Percentiles rank a stretch among this genome's conserved stretches.
Conservation (phyloP, 352 stramenopile species). For the Phytophthora niederhauseri region DNA sequence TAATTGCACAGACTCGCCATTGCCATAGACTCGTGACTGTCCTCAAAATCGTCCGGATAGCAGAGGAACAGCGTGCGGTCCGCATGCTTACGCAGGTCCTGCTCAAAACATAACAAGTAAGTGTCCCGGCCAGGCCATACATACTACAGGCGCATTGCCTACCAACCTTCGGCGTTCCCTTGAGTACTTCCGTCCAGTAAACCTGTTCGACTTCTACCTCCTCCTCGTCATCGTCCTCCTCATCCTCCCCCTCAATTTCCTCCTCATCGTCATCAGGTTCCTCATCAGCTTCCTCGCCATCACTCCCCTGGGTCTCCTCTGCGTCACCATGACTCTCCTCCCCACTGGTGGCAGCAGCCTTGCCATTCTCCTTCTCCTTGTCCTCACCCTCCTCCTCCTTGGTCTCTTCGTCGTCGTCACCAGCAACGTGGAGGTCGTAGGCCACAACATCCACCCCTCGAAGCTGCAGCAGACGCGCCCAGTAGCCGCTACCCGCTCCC, state of each 20-base stretch:
- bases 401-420: slow-evolving; percentile 47
- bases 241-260: slow-evolving; percentile 19
- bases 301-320: slow-evolving; percentile 32
- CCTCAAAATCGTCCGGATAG: slow-evolving; percentile 94
- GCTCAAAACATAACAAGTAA: background rate
- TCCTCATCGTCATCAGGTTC: slow-evolving; percentile 32
- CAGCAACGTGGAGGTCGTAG: slow-evolving; percentile 86
- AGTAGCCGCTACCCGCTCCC: slow-evolving; percentile 92
- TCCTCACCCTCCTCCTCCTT: slow-evolving; percentile 24
- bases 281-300: slow-evolving; percentile 38
- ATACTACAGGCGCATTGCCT: background rate
- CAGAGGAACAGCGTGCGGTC: slow-evolving; percentile 92
- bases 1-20: slow-evolving; percentile 92
- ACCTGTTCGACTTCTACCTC: slow-evolving; percentile 85
- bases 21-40: slow-evolving; percentile 90
- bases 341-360: slow-evolving; percentile 39
- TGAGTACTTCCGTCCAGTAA: slow-evolving; percentile 82
- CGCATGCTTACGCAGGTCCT: slow-evolving; percentile 77
- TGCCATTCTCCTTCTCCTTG: slow-evolving; percentile 19
- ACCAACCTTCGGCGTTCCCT: slow-evolving; percentile 73
- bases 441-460: slow-evolving; percentile 85
- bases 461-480: slow-evolving; percentile 76
- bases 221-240: slow-evolving; percentile 57
- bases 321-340: slow-evolving; percentile 39
- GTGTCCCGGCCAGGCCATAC: background rate